Evolutionary conservation across 108 stramenopile genomes (phyloP).

Genomic region (Skeletonema marinoi): DNA sequence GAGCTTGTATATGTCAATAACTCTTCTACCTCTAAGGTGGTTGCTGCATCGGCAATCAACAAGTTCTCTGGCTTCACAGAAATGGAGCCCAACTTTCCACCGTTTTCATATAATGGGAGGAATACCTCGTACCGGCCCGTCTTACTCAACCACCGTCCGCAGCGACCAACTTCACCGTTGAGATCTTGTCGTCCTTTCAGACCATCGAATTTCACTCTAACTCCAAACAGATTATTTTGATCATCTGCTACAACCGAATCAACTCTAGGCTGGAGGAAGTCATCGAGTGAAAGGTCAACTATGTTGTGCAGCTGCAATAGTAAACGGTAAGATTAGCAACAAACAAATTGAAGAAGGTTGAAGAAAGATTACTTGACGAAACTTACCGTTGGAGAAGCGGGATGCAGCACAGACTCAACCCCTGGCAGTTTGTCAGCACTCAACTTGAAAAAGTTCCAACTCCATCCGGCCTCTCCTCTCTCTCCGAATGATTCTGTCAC

Average conservation of each 20-base stretch:
- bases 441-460: not conserved
- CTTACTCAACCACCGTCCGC: not conserved
- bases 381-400: not conserved
- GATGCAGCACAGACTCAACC: not conserved
- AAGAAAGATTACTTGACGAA: not conserved
- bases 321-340: not conserved
- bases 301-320: conserved; percentile 7
- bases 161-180: conserved; percentile 3
- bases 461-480: not conserved
- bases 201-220: conserved; percentile 3
- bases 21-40: not conserved
- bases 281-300: conserved; percentile 8
- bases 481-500: not conserved
- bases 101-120: not conserved
- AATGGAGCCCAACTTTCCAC: not conserved
- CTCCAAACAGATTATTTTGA: conserved; percentile 10
- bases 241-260: not conserved
- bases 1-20: not conserved
- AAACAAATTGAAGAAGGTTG: not conserved
- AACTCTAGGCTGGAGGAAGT: conserved; percentile 11
- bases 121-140: conserved; percentile 13
- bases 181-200: conserved; percentile 2
- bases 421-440: not conserved
- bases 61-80: conserved; percentile 15
- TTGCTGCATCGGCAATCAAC: not conserved